Percentiles rank a stretch among this genome's conserved stretches.
phyloP scores from a whole-genome alignment of 2,329 filamentous ascomycete genomes.

The Westerdykella sp. region DNA sequence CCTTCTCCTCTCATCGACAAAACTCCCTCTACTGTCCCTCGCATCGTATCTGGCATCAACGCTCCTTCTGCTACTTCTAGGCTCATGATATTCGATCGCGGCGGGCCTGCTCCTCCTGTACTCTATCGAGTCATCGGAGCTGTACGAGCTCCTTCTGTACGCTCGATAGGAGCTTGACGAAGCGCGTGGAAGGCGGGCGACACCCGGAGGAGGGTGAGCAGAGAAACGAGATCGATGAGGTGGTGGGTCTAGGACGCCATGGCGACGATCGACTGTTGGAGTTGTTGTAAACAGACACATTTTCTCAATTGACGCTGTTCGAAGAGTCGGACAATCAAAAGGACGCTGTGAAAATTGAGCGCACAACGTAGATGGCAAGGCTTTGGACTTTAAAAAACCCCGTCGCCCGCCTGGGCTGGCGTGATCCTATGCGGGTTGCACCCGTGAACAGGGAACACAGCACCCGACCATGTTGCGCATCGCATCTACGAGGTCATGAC shows the following conservation, averaged over 20 bases:
- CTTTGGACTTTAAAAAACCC: background rate
- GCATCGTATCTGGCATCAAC: constrained; percentile 8
- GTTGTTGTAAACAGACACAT: constrained; percentile 32
- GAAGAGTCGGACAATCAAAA: background rate
- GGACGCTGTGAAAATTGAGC: background rate
- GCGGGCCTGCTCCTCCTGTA: constrained; percentile 16
- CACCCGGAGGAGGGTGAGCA: constrained; percentile 28
- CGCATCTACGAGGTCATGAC: background rate
- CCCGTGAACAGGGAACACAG: background rate
- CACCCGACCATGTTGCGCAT: too few relatives aligned
- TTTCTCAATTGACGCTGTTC: constrained; percentile 4
- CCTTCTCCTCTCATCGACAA: constrained; percentile 22
- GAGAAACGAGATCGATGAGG: constrained; percentile 27
- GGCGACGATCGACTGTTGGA: constrained; percentile 15
- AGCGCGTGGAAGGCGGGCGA: constrained; percentile 28
- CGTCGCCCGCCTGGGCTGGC: too few relatives aligned
- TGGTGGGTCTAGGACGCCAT: constrained; percentile 26
- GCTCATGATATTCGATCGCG: constrained; percentile 18
- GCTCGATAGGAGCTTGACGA: constrained; percentile 5
- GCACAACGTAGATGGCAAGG: background rate
- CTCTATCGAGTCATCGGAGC: constrained; percentile 7
- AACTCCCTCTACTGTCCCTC: constrained; percentile 20
- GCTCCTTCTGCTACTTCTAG: constrained; percentile 19
- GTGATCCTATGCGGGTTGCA: too few relatives aligned
- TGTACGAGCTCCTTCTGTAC: constrained; percentile 19